A percentile compares a stretch with the other conserved stretches of the same genome.
Conservation (phyloP, 1,284 basidiomycete species). For the Peniophora sp. region DNA sequence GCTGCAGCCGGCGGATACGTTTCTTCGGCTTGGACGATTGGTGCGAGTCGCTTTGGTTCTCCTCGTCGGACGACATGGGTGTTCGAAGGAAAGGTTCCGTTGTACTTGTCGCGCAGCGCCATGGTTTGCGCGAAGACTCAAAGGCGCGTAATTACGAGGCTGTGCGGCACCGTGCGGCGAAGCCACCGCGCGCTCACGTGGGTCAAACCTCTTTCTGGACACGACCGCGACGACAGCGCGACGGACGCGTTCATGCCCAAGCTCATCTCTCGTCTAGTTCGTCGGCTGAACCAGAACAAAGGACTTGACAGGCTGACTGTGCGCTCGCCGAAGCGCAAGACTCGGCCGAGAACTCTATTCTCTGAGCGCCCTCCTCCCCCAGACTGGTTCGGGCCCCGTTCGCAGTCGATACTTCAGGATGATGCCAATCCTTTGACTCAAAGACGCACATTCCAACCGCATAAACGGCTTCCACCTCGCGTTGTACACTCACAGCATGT, state of each 20-base stretch:
- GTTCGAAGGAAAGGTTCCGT: too few species aligned
- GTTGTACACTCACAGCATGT: conserved; percentile 14
- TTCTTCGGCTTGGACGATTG: too few species aligned
- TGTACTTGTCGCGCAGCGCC: too few species aligned
- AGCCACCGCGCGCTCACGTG: too few species aligned
- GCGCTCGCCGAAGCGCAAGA: conserved; percentile 2
- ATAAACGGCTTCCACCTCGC: conserved; percentile 50
- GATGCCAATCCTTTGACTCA: conserved; percentile 43
- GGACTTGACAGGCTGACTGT: conserved; percentile 6
- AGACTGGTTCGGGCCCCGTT: conserved; percentile 27
- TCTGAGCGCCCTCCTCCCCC: background rate
- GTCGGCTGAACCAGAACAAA: conserved; percentile 23
- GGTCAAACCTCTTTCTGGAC: background rate
- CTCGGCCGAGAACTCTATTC: background rate
- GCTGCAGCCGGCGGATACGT: too few species aligned
- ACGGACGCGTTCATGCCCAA: conserved; percentile 44
- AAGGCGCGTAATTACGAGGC: too few species aligned
- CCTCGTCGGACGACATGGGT: too few species aligned
- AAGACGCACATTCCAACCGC: conserved; percentile 35
- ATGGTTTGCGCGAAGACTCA: too few species aligned
- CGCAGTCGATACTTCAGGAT: conserved; percentile 50
- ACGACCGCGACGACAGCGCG: background rate
- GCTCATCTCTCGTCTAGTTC: conserved; percentile 53
- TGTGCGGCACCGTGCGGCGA: too few species aligned
- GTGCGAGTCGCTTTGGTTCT: too few species aligned